A percentile compares a stretch with the other conserved stretches of the same genome.
These are phyloP conservation scores for Pterocarpus santalinus DNA, from an alignment of 306 rosid genomes.

Conservation along the genomic window DNA sequence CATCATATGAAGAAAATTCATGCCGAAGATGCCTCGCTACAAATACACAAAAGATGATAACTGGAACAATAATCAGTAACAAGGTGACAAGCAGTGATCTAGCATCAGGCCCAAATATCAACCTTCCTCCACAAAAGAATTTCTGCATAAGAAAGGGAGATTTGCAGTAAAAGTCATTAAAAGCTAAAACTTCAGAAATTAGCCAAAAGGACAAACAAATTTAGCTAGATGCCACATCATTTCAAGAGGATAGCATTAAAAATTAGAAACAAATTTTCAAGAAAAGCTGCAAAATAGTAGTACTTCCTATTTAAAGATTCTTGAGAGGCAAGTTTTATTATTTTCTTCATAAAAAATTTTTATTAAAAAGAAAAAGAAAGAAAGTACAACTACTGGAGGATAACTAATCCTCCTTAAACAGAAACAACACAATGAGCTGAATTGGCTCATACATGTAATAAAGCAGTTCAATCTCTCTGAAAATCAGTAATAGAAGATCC, in stretches of 20 bases:
- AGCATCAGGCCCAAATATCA: slow-evolving; percentile 95
- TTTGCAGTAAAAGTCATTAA: slow-evolving; percentile 38
- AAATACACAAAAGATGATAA: slow-evolving; percentile 74
- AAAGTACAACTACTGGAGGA: slow-evolving; percentile 7
- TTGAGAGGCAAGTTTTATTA: neutral
- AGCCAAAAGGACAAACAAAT: slow-evolving; percentile 12
- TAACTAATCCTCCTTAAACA: slow-evolving; percentile 10
- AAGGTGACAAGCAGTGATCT: slow-evolving; percentile 81
- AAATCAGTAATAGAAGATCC: neutral
- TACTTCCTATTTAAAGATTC: slow-evolving; percentile 3
- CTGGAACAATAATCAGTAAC: slow-evolving; percentile 81
- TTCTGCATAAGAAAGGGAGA: slow-evolving; percentile 67
- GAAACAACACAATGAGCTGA: neutral
- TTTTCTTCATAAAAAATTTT: neutral
- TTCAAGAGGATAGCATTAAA: neutral
- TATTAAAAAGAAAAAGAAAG: neutral
- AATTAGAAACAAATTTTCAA: neutral
- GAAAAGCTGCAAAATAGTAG: slow-evolving; percentile 16
- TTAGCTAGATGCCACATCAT: slow-evolving; percentile 13
- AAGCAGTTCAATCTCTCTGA: neutral
- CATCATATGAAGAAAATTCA: slow-evolving; percentile 65
- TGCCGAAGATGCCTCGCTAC: slow-evolving; percentile 92
- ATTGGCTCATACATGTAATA: neutral
- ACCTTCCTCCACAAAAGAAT: slow-evolving; percentile 86
- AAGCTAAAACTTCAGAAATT: neutral